A percentile compares a stretch with the other conserved stretches of the same genome.
These are phyloP conservation scores for Phycomyces blakesleeanus DNA, from an alignment of 192 early-diverging fungal genomes.

Conservation along the genomic window DNA sequence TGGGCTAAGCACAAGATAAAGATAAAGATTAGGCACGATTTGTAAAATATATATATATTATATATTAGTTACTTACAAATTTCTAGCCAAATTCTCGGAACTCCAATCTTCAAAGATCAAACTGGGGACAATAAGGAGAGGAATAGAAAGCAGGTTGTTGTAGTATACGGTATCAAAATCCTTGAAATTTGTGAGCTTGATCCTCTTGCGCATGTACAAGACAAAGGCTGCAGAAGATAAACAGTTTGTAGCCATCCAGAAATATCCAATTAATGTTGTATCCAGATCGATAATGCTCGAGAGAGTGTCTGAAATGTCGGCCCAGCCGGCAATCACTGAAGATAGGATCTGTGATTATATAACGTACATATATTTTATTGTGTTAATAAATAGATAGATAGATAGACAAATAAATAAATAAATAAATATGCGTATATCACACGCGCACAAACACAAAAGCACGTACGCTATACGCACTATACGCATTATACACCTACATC, in stretches of 20 bases:
- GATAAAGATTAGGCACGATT: neutral
- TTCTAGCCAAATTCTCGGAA: slow-evolving; percentile 51
- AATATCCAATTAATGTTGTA: slow-evolving; percentile 59
- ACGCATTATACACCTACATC: too few relatives aligned
- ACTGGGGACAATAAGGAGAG: slow-evolving; percentile 69
- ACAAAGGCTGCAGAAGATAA: slow-evolving; percentile 83
- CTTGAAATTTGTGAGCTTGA: slow-evolving; percentile 87
- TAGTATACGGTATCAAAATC: slow-evolving; percentile 98
- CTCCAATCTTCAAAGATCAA: slow-evolving; percentile 68
- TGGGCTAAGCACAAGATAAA: slow-evolving; percentile 28
- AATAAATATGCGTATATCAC: too few relatives aligned
- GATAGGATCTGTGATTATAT: slow-evolving; percentile 72
- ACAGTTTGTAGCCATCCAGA: slow-evolving; percentile 94
- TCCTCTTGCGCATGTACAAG: slow-evolving; percentile 86
- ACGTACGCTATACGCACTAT: too few relatives aligned
- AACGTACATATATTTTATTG: too few relatives aligned
- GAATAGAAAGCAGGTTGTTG: slow-evolving; percentile 90
- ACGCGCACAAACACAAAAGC: too few relatives aligned
- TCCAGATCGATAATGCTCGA: slow-evolving; percentile 23
- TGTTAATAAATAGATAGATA: too few relatives aligned
- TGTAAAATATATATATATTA: neutral
- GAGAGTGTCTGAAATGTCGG: slow-evolving; percentile 53
- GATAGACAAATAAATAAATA: too few relatives aligned
- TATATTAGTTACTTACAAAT: slow-evolving; percentile 43
- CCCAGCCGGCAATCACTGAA: slow-evolving; percentile 84